These are phyloP conservation scores for Cercospora sojina DNA, from an alignment of 2,329 filamentous ascomycete species.

Conservation along the genomic window DNA sequence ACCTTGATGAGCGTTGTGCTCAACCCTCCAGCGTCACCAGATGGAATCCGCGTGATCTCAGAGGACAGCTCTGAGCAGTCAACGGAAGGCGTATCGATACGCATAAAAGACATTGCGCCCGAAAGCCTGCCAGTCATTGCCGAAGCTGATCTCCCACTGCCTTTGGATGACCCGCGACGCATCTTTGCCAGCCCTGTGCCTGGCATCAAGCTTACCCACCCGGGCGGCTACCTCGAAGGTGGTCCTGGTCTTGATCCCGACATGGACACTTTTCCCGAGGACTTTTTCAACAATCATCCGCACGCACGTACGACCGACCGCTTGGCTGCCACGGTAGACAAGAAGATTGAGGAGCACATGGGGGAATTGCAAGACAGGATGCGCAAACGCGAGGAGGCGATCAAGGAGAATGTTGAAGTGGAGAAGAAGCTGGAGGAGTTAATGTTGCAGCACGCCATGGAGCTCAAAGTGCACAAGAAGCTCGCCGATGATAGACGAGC, in stretches of 20 bases:
- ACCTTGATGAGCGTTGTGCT: slow-evolving; percentile 43
- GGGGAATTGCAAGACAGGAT: slow-evolving; percentile 37
- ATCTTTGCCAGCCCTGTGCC: slow-evolving; percentile 46
- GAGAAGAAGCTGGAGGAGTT: slow-evolving; percentile 46
- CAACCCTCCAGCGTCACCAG: slow-evolving; percentile 30
- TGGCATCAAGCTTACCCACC: slow-evolving; percentile 48
- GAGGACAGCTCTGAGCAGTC: slow-evolving; percentile 32
- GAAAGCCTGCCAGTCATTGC: slow-evolving; percentile 32
- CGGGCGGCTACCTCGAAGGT: slow-evolving; percentile 50
- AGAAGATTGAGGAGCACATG: slow-evolving; percentile 34
- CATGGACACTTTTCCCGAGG: slow-evolving; percentile 41
- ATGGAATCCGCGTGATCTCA: slow-evolving; percentile 32
- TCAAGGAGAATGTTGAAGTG: slow-evolving; percentile 45
- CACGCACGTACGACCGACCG: slow-evolving; percentile 38
- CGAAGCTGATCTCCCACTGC: slow-evolving; percentile 43
- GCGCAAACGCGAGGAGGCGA: slow-evolving; percentile 40
- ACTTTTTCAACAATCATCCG: slow-evolving; percentile 42
- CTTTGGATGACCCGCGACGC: slow-evolving; percentile 45
- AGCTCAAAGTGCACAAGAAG: slow-evolving; percentile 47
- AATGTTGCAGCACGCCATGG: slow-evolving; percentile 46
- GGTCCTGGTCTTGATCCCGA: slow-evolving; percentile 46
- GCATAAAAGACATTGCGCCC: slow-evolving; percentile 30
- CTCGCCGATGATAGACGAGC: slow-evolving; percentile 42
- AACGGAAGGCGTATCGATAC: slow-evolving; percentile 31
- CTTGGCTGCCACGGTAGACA: slow-evolving; percentile 37